Evolutionary conservation across 495 filamentous ascomycete genomes (phyloP).

Genomic region (Neurospora sp.): DNA sequence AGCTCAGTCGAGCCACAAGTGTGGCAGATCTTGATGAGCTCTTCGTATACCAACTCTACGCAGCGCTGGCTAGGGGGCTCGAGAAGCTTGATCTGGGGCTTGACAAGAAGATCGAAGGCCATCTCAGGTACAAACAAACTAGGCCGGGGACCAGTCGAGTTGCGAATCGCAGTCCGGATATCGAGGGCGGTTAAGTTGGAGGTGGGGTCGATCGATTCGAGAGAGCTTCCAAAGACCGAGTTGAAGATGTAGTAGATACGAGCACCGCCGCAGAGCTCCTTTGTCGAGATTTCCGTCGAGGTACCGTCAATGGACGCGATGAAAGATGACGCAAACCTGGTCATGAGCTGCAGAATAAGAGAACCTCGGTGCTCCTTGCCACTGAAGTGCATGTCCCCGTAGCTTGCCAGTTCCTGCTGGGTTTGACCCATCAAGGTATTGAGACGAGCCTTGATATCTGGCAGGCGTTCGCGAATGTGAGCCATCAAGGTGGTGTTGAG

Average conservation of each 20-base stretch:
- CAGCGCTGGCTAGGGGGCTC: conserved; percentile 94
- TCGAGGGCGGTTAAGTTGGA: conserved; percentile 91
- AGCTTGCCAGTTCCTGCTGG: conserved; percentile 95
- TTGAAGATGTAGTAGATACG: conserved; percentile 99
- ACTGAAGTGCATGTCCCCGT: conserved; percentile 95
- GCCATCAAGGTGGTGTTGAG: conserved; percentile 91
- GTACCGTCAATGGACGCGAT: conserved; percentile 98
- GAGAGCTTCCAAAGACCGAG: conserved; percentile 93
- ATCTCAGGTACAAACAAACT: conserved; percentile 96
- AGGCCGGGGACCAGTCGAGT: conserved; percentile 91
- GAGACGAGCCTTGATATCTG: conserved; percentile 94
- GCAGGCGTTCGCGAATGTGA: conserved; percentile 90
- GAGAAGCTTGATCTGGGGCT: conserved; percentile 94
- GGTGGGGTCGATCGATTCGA: conserved; percentile 93
- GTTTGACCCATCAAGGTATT: conserved; percentile 99
- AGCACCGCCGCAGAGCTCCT: conserved; percentile 93
- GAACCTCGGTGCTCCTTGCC: conserved; percentile 95
- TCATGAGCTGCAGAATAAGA: conserved; percentile 95
- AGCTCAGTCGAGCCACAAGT: conserved; percentile 95
- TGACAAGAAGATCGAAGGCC: conserved; percentile 94
- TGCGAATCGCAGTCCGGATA: conserved; percentile 95
- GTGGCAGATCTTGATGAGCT: conserved; percentile 98
- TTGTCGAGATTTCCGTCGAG: conserved; percentile 95
- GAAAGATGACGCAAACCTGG: conserved; percentile 92
- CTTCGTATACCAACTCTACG: conserved; percentile 96